A percentile compares a stretch with the other conserved stretches of the same genome.
Conservation (phyloP, 2,329 filamentous ascomycete species). For the Alternaria novae-zelandiae region DNA sequence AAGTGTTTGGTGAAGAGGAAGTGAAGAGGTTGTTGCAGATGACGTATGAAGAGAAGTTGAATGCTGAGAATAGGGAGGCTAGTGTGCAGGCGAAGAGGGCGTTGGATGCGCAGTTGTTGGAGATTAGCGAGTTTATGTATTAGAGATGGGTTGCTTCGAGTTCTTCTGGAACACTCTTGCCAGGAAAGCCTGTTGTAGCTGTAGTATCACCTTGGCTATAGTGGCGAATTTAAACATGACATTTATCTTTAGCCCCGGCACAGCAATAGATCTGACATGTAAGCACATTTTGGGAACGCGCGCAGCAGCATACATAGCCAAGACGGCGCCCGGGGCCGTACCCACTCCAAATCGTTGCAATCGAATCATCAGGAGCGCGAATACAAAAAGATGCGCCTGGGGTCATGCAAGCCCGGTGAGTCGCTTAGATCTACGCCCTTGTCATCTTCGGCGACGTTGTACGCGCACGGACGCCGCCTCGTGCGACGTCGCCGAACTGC, state of each 20-base stretch:
- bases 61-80: slow-evolving; percentile 71
- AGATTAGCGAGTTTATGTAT: slow-evolving; percentile 74
- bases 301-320: neutral
- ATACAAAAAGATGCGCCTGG: neutral
- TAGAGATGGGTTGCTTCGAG: neutral
- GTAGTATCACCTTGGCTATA: neutral
- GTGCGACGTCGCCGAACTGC: neutral
- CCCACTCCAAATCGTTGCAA: neutral
- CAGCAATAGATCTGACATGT: neutral
- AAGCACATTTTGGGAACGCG: neutral
- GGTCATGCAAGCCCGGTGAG: too few species aligned
- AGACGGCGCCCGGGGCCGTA: neutral
- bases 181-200: neutral
- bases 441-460: neutral
- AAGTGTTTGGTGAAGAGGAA: slow-evolving; percentile 47
- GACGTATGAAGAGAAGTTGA: slow-evolving; percentile 57
- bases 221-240: neutral
- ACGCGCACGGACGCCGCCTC: too few species aligned
- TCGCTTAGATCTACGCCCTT: too few species aligned
- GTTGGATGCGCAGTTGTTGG: slow-evolving; percentile 73
- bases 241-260: neutral
- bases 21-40: slow-evolving; percentile 52
- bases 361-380: neutral
- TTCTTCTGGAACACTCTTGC: neutral
- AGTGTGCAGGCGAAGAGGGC: slow-evolving; percentile 68